Percentiles rank a stretch among this genome's conserved stretches.
These are phyloP conservation scores for Haematococcus lacustris DNA, from an alignment of 139 green algal genomes.

Conservation along the genomic window DNA sequence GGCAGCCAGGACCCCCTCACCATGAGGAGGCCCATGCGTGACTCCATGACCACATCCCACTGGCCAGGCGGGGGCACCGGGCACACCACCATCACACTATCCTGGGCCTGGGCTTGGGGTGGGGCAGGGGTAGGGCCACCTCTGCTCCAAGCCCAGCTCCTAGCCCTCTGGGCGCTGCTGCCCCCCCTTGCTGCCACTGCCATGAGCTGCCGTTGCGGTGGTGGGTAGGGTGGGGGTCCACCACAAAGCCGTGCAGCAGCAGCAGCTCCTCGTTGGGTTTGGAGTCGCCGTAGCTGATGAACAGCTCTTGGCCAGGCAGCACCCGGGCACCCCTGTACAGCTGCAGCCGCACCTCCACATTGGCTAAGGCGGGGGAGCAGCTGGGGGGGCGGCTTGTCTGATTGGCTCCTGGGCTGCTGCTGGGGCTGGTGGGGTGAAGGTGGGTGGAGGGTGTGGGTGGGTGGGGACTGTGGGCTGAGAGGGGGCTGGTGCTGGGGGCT, in stretches of 20 bases:
- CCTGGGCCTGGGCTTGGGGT: neutral
- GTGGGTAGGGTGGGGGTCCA: conserved; percentile 49
- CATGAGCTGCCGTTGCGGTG: conserved; percentile 37
- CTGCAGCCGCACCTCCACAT: conserved; percentile 15
- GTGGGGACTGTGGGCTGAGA: neutral
- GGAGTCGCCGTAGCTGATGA: conserved; percentile 41
- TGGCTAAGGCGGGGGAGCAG: neutral
- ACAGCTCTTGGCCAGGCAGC: conserved; percentile 48
- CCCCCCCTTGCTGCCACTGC: neutral
- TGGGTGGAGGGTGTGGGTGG: neutral
- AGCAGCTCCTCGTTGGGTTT: conserved; percentile 80
- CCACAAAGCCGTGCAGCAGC: conserved; percentile 73
- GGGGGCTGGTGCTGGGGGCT: neutral
- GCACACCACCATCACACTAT: conserved; percentile 2
- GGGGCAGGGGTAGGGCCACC: too few species aligned
- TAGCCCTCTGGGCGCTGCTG: neutral
- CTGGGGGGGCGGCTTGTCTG: too few species aligned
- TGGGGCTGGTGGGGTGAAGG: neutral
- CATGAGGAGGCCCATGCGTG: conserved; percentile 37
- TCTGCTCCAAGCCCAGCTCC: neutral
- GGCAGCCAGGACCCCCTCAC: too few species aligned
- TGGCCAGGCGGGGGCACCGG: conserved; percentile 12
- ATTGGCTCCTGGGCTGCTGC: neutral
- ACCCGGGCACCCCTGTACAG: conserved; percentile 14
- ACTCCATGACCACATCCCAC: conserved; percentile 40